phyloP scores from a whole-genome alignment of 1,139 yeast species.

The Lodderomyces margitis region DNA sequence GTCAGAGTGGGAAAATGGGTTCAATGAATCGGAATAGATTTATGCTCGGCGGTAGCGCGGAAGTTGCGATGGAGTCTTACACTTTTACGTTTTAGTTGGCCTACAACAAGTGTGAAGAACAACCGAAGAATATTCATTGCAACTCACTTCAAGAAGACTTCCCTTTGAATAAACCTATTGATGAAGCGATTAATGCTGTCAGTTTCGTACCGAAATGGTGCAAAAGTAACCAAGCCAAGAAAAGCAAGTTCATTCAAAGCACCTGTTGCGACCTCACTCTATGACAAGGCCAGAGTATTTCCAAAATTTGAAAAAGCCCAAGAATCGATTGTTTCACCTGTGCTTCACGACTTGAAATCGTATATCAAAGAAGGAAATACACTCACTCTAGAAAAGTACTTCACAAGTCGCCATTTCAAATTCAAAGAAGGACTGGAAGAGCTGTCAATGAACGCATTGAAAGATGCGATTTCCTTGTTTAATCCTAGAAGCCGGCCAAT shows the following conservation, averaged over 20 bases:
- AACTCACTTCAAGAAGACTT: neutral
- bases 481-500: conserved; percentile 37
- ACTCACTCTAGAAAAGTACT: conserved; percentile 17
- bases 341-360: conserved; percentile 4
- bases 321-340: neutral
- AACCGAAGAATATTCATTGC: too few species aligned
- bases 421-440: conserved; percentile 18
- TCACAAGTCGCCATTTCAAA: conserved; percentile 19
- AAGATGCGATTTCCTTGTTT: conserved; percentile 25
- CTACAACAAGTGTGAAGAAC: too few species aligned
- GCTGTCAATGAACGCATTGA: conserved; percentile 19
- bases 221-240: neutral
- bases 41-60: too few species aligned
- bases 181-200: neutral
- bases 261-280: neutral
- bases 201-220: neutral
- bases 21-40: neutral
- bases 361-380: conserved; percentile 1
- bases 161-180: neutral
- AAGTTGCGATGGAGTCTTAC: too few species aligned
- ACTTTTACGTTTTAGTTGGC: too few species aligned
- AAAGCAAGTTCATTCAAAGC: neutral
- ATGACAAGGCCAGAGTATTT: neutral
- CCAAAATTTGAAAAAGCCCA: neutral
- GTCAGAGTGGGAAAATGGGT: too few species aligned